Conservation (phyloP, 177 flowering plant species). For the Vitis hybrid region DNA sequence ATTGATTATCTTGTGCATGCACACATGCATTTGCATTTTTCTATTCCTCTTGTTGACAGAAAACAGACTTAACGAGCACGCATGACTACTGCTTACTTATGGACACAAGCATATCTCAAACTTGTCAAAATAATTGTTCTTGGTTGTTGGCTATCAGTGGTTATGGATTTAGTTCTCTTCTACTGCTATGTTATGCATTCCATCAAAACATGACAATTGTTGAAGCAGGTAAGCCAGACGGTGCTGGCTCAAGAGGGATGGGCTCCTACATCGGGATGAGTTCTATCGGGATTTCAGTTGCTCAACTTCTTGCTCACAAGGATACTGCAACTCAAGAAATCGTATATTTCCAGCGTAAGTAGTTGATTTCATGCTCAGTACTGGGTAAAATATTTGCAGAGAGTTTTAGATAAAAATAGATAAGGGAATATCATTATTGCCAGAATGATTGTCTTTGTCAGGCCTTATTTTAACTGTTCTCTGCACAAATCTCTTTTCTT, state of each 20-base stretch:
- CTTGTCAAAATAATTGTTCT: no score
- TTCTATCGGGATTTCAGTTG: constrained; percentile 59
- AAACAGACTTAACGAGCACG: no score
- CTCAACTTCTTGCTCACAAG: constrained; percentile 49
- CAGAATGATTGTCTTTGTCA: neutral
- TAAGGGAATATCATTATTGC: neutral
- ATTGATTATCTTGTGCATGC: no score
- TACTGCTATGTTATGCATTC: neutral
- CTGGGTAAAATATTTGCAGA: neutral
- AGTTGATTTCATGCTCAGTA: neutral
- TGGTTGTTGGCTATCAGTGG: neutral
- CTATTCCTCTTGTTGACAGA: no score
- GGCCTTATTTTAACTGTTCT: neutral
- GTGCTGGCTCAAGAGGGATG: constrained; percentile 32
- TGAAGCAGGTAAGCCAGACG: constrained; percentile 44
- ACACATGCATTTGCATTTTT: no score
- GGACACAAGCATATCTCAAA: no score
- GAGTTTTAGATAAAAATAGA: neutral
- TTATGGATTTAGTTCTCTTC: neutral
- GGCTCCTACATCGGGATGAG: constrained; percentile 62
- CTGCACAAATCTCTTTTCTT: no score
- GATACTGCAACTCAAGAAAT: constrained; percentile 44
- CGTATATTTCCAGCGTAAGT: constrained; percentile 54
- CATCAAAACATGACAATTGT: constrained; percentile 6
- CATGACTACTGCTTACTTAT: no score